phyloP scores from a whole-genome alignment of 495 filamentous ascomycete species.

The Tetracladium marchalianum region DNA sequence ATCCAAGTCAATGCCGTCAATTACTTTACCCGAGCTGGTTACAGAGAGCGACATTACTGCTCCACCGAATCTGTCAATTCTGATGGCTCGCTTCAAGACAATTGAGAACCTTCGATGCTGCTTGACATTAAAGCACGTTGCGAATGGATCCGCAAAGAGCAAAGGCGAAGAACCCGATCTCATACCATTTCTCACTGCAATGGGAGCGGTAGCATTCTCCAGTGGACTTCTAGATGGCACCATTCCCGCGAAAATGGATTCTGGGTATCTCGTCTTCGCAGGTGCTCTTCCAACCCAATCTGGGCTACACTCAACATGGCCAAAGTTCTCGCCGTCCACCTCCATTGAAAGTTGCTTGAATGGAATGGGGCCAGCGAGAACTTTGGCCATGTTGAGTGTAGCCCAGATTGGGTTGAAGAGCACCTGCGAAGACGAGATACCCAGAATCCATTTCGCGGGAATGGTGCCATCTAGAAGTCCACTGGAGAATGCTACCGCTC shows the following conservation, averaged over 20 bases:
- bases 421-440: constrained; percentile 53
- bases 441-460: constrained; percentile 43
- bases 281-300: constrained; percentile 56
- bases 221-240: constrained; percentile 55
- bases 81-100: constrained; percentile 39
- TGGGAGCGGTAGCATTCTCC: constrained; percentile 50
- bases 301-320: constrained; percentile 47
- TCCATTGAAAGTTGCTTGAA: constrained; percentile 30
- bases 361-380: constrained; percentile 32
- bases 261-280: constrained; percentile 51
- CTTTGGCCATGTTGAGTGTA: constrained; percentile 49
- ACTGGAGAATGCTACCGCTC: constrained; percentile 45
- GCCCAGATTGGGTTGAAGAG: constrained; percentile 56
- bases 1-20: constrained; percentile 56
- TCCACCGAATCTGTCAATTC: constrained; percentile 52
- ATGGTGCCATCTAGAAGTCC: constrained; percentile 59
- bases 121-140: constrained; percentile 51
- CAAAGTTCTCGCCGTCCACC: constrained; percentile 42
- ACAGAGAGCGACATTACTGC: constrained; percentile 45
- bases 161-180: constrained; percentile 28
- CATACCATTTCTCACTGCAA: constrained; percentile 60
- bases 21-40: constrained; percentile 50
- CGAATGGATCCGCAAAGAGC: constrained; percentile 37
- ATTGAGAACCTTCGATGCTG: constrained; percentile 49
- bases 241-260: constrained; percentile 46